Evolutionary conservation across 768 basidiomycete species (phyloP), one percentile per base, ranked within the genome.

Genomic region (Pleurotus ostreatus): DNA sequence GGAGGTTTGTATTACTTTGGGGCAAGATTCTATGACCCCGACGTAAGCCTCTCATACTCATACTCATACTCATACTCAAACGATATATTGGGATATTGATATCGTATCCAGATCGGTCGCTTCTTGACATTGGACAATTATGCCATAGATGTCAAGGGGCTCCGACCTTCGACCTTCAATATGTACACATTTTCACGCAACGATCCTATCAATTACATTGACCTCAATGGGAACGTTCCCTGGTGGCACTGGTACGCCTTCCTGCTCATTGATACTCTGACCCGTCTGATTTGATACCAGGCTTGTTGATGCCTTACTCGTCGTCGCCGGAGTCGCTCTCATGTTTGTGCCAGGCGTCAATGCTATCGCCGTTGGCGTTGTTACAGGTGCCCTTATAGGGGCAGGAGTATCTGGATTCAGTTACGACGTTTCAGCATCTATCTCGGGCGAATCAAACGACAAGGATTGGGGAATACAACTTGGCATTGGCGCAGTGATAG

Each of bases 101-200:
- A 30, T 30, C 26, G 20, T 34, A 37, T 6, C 5, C 38, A 59
- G 59, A 49, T 59, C 34, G 59, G 59, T 6, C 55, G 59, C 4
- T 59, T 59, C 49, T 22, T 59, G 5, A 56, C 59, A 3, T 40
- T 59, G 5, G 59, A 59, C 23, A 56, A 56, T 16, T 59, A 56
- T 49, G 55, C 59, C 2, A 39, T 59, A 12, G n/a, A 48, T 1
- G 38, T 59, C 9, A 55, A 59, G n/a, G 58, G 55, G 6, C 48
- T 59, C 16, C 49, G 25, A 39, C 58, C 58, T 2, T 59, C 25
- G 6, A 59, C 55, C 2, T 59, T 59, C 55, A 59, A 59, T 25
- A 59, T 59, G 58, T 59, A 59, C 15, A 26, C 58, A 7, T 59
- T 59, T 30, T 56, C 58, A n/a, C 55, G 55, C 13, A 59, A 59